Conservation (phyloP, 192 early-diverging fungal species). For the Funneliformis mosseae region DNA sequence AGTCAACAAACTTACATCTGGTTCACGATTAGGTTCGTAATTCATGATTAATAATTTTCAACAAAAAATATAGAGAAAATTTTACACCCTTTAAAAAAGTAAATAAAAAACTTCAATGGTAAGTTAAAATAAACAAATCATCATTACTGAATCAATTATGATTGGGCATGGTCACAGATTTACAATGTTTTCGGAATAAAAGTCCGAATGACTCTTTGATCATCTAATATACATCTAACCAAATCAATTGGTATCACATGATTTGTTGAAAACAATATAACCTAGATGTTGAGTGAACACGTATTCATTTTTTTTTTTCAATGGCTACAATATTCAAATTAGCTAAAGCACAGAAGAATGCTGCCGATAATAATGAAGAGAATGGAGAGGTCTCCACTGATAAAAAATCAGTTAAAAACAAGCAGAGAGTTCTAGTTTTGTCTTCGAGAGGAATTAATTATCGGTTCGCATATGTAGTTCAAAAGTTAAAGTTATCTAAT, state of each 20-base stretch:
- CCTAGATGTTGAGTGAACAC: too few species aligned
- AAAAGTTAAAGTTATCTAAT: neutral
- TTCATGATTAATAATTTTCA: neutral
- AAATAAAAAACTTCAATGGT: neutral
- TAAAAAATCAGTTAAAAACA: slow-evolving; percentile 70
- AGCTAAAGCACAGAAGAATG: slow-evolving; percentile 42
- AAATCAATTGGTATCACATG: too few species aligned
- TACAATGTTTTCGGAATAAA: neutral
- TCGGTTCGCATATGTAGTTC: slow-evolving; percentile 64
- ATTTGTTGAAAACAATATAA: too few species aligned
- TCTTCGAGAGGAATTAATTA: slow-evolving; percentile 87
- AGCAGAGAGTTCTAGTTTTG: slow-evolving; percentile 87
- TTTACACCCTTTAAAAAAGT: neutral
- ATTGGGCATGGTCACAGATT: too few species aligned
- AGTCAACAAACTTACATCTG: neutral
- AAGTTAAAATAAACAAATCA: neutral
- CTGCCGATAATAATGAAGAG: slow-evolving; percentile 20
- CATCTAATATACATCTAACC: too few species aligned
- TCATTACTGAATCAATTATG: neutral
- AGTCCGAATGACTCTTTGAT: too few species aligned
- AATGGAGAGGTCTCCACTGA: slow-evolving; percentile 45
- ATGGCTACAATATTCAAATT: slow-evolving; percentile 49
- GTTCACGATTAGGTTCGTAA: neutral
- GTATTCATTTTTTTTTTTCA: neutral
- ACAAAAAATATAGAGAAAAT: neutral